Evolutionary conservation across 2,329 filamentous ascomycete species (phyloP), one percentile per base, ranked within the genome.

Genomic region (Polytolypa hystricis): DNA sequence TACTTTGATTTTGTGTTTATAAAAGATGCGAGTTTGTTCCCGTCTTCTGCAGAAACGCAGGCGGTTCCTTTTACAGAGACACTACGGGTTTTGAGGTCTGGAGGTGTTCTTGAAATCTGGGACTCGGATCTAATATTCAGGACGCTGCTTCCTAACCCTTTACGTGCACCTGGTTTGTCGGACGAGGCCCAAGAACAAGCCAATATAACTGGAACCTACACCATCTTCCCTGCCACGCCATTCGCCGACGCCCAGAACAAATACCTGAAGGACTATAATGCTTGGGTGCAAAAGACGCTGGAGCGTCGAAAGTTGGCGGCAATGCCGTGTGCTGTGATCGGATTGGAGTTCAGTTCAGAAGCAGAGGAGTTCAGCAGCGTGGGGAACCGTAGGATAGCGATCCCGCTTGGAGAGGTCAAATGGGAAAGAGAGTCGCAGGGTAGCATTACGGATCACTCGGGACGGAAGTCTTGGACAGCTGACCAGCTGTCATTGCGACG

Each of bases 1-100:
- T 79, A 87, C 48, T 95, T 93, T 56, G 85, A 94, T 55, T 70
- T 94, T 27, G 73, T 96, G 49, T 85, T 94, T 68, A 71, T 84
- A 52, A 94, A 94, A 58, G 86, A 94, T 54, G 65, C 85, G 50
- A 79, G 77, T 37, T 67, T 91, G 44, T 73, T 75, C n/a, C 68
- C 80, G 5, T 73, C 73, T 17, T 62, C 73, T 30, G 67, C 66
- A 4, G 56, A 57, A 12, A 65, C 74, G 39, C 72, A 77, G 21
- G 65, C 71, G 30, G 55, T 57, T 16, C 62, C 74, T n/a, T 55
- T 78, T 40, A 80, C 84, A 45, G 85, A 95, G 53, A 81, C 79
- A 43, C 64, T 89, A 30, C 81, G 87, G 12, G 62, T 93, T 9
- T 65, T 94, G 23, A 77, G 73, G 46, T 79, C 82, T 0, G 85